phyloP scores from a whole-genome alignment of 306 rosid genomes.

The Parietaria judaica region DNA sequence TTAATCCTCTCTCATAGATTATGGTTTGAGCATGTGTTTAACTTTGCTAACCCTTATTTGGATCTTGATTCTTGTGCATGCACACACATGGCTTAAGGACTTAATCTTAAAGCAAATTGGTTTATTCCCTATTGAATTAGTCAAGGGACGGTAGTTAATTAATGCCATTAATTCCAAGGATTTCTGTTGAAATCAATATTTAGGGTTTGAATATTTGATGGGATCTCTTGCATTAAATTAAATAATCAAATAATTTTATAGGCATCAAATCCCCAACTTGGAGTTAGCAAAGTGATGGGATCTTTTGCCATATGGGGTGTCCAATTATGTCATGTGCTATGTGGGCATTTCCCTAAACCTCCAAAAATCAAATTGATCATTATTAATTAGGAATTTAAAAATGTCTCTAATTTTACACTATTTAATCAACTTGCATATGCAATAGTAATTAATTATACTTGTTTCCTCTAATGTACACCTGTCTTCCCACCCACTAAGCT shows the following conservation, averaged over 20 bases:
- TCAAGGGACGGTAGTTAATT: neutral
- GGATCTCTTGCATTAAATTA: slow-evolving; percentile 11
- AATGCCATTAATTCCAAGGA: slow-evolving; percentile 3
- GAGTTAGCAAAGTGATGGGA: slow-evolving; percentile 33
- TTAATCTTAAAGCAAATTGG: neutral
- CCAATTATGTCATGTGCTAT: slow-evolving; percentile 44
- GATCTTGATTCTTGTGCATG: neutral
- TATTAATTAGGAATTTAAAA: neutral
- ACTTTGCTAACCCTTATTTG: neutral
- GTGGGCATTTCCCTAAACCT: slow-evolving; percentile 28
- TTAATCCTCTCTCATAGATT: neutral
- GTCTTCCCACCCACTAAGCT: neutral
- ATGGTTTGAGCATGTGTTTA: slow-evolving; percentile 12
- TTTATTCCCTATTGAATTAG: neutral
- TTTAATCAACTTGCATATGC: neutral
- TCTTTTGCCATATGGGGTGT: slow-evolving; percentile 51
- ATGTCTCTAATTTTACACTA: neutral
- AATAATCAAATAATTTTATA: neutral
- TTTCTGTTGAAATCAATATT: slow-evolving; percentile 1
- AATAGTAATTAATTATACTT: neutral
- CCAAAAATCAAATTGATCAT: slow-evolving; percentile 21
- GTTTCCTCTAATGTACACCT: slow-evolving; percentile 7
- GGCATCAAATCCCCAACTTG: slow-evolving; percentile 31
- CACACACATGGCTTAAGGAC: slow-evolving; percentile 2
- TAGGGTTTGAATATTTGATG: neutral